Evolutionary conservation across 106 monocot genomes (phyloP).

Genomic region (Triglochin maritima): DNA sequence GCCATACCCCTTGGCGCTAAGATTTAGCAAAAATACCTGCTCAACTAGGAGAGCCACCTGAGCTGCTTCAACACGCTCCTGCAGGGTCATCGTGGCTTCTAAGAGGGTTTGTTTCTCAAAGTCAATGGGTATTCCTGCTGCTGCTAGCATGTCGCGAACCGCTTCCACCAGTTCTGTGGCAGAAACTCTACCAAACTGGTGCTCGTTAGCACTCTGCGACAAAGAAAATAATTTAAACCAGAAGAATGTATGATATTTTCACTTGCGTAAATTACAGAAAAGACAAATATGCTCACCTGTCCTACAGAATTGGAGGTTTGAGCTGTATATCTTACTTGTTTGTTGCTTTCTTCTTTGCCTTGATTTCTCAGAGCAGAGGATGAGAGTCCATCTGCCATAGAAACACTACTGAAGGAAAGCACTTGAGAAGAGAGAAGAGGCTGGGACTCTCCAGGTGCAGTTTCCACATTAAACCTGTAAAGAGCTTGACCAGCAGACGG

Average conservation of each 20-base stretch:
- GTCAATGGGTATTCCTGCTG: constrained; percentile 73
- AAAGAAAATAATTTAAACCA: background rate
- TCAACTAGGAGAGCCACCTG: constrained; percentile 81
- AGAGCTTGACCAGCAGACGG: constrained; percentile 83
- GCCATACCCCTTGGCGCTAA: too few relatives aligned
- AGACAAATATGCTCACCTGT: constrained; percentile 25
- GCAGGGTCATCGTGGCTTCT: constrained; percentile 55
- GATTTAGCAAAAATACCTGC: constrained; percentile 46
- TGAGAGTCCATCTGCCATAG: constrained; percentile 36
- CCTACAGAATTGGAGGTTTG: background rate
- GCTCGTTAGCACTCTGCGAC: background rate
- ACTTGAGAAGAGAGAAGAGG: constrained; percentile 83
- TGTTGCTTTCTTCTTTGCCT: constrained; percentile 6
- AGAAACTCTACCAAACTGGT: constrained; percentile 62
- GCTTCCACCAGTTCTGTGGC: constrained; percentile 76
- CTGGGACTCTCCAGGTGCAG: constrained; percentile 39
- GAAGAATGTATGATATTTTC: too few relatives aligned
- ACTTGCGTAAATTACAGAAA: background rate
- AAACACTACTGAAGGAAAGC: constrained; percentile 80
- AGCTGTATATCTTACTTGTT: constrained; percentile 7
- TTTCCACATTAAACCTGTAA: constrained; percentile 70
- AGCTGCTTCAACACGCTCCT: constrained; percentile 82
- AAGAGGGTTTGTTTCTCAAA: constrained; percentile 70
- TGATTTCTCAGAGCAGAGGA: constrained; percentile 15
- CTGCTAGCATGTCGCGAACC: constrained; percentile 86